Percentiles rank a stretch among this genome's conserved stretches.
Conservation (phyloP, 2,329 filamentous ascomycete species). For the Neofusicoccum sp. region DNA sequence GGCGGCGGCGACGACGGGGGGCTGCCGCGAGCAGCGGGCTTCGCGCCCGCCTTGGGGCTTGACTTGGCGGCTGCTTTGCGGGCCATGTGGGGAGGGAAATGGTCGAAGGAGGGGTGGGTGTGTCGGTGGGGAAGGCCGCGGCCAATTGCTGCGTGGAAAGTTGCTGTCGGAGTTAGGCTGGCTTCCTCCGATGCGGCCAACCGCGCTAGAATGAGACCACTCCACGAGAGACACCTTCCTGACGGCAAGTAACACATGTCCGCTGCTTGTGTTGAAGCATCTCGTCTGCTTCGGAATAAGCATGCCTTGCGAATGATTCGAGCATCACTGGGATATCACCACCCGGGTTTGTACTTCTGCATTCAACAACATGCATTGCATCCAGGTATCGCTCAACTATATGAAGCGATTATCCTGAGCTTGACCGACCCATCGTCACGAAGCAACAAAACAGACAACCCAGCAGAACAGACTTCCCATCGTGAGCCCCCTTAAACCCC, state of each 20-base stretch:
- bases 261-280: not conserved
- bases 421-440: not conserved
- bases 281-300: not conserved
- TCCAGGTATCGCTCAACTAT: constrained; percentile 5
- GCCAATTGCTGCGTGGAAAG: not conserved
- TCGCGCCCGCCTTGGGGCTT: not conserved
- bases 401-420: constrained; percentile 15
- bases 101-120: not conserved
- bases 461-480: constrained; percentile 13
- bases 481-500: constrained; percentile 10
- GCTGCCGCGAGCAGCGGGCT: not conserved
- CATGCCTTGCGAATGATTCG: too few species aligned
- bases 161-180: constrained; percentile 12
- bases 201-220: not conserved
- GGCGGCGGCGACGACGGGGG: constrained; percentile 42
- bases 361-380: constrained; percentile 7
- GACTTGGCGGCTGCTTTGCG: constrained; percentile 10
- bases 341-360: not conserved
- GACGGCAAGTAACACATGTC: too few species aligned
- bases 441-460: constrained; percentile 10
- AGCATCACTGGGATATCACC: too few species aligned
- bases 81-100: constrained; percentile 3
- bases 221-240: constrained; percentile 3
- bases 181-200: not conserved
- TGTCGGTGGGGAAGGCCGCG: not conserved